Conservation (phyloP, 768 basidiomycete genomes). For the Mrakia gelida region DNA sequence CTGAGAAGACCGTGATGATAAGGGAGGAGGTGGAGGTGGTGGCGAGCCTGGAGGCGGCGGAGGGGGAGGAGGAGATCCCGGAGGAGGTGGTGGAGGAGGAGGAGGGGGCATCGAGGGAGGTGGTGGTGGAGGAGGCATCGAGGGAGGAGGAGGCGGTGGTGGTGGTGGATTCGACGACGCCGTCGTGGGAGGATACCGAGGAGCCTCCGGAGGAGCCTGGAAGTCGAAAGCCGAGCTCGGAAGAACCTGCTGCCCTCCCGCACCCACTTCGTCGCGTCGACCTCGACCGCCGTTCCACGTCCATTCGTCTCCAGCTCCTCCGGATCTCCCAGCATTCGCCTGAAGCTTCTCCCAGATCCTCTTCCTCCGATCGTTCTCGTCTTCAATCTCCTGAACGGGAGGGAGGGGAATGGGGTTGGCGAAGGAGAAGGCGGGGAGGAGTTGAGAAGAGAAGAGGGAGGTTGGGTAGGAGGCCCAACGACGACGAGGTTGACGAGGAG, state of each 20-base stretch:
- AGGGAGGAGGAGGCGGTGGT: background rate
- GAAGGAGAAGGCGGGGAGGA: constrained; percentile 56
- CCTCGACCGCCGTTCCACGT: background rate
- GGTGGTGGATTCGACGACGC: too few species aligned
- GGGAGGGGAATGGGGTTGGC: constrained; percentile 45
- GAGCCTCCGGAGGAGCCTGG: background rate
- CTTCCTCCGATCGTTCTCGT: constrained; percentile 13
- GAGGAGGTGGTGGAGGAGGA: background rate
- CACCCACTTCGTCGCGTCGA: background rate
- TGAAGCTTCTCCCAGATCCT: constrained; percentile 23
- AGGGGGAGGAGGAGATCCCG: background rate
- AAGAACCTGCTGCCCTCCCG: background rate
- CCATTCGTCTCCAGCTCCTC: background rate
- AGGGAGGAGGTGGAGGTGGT: background rate
- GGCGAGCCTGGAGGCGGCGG: background rate
- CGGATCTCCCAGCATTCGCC: background rate
- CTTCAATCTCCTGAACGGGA: constrained; percentile 7
- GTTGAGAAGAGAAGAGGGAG: constrained; percentile 57
- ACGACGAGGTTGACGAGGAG: constrained; percentile 20
- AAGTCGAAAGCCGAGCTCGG: background rate
- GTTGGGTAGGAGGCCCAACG: constrained; percentile 65
- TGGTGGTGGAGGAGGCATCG: background rate
- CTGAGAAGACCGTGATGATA: background rate
- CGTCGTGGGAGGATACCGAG: background rate
- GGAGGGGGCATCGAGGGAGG: background rate